phyloP scores from a whole-genome alignment of 2,329 filamentous ascomycete genomes.

The Curvularia verruculosa region DNA sequence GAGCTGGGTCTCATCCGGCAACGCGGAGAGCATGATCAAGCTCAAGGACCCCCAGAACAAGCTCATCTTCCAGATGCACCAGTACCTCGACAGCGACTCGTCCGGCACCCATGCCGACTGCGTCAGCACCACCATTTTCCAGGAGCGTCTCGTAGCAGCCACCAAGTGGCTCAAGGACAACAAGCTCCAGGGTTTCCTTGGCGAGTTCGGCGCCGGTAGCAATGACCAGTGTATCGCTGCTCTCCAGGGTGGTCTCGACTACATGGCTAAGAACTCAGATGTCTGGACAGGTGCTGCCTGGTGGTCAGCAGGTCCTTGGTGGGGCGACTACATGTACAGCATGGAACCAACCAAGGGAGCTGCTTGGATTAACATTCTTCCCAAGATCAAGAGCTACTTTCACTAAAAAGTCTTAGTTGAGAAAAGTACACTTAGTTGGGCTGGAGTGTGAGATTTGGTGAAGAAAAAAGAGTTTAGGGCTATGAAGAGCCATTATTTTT shows the following conservation, averaged over 20 bases:
- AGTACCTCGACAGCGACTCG: constrained; percentile 65
- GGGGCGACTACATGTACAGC: constrained; percentile 56
- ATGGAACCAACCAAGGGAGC: constrained; percentile 58
- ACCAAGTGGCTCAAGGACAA: constrained; percentile 62
- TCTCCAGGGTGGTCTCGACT: constrained; percentile 57
- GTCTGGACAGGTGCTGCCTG: constrained; percentile 61
- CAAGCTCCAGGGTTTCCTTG: constrained; percentile 59
- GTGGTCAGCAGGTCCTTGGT: constrained; percentile 64
- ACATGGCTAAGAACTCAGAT: constrained; percentile 57
- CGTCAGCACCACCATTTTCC: constrained; percentile 60
- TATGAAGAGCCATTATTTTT: background rate
- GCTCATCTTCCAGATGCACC: constrained; percentile 67
- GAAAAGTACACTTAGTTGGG: background rate
- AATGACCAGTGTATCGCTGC: constrained; percentile 59
- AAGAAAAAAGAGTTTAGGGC: background rate
- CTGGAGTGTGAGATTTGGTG: background rate
- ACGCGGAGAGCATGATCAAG: constrained; percentile 52
- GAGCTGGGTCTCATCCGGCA: constrained; percentile 59
- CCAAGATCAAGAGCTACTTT: constrained; percentile 47
- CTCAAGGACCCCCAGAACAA: constrained; percentile 61
- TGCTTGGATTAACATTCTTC: constrained; percentile 49
- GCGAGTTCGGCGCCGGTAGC: constrained; percentile 61
- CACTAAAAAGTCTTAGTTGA: constrained; percentile 7
- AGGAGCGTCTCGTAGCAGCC: constrained; percentile 57
- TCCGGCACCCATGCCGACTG: constrained; percentile 60